phyloP scores from a whole-genome alignment of 2,329 filamentous ascomycete species.

The Samsoniella hepiali region DNA sequence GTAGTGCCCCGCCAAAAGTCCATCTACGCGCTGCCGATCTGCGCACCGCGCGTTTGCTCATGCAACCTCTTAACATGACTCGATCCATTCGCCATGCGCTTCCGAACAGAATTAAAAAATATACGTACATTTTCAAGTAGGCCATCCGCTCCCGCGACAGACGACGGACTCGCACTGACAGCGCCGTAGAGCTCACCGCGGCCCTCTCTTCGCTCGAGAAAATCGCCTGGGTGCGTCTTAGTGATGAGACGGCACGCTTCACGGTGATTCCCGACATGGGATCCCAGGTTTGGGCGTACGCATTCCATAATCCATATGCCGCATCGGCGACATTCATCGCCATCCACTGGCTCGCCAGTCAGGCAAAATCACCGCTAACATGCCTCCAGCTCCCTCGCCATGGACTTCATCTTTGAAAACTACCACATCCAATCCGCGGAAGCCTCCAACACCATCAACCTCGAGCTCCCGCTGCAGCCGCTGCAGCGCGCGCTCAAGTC shows the following conservation, averaged over 20 bases:
- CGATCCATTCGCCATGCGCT: conserved; percentile 52
- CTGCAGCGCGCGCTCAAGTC: conserved; percentile 91
- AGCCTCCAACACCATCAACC: conserved; percentile 83
- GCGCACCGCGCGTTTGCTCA: neutral
- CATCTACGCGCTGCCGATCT: neutral
- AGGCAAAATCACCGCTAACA: neutral
- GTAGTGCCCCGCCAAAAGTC: conserved; percentile 15
- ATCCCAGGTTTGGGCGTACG: conserved; percentile 93
- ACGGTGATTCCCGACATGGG: conserved; percentile 94
- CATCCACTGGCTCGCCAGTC: neutral
- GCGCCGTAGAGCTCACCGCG: conserved; percentile 51
- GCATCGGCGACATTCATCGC: neutral
- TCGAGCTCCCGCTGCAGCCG: conserved; percentile 85
- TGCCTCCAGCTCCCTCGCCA: conserved; percentile 49
- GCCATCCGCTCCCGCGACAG: rapidly evolving
- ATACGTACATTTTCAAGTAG: conserved; percentile 64
- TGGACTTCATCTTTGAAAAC: conserved; percentile 82
- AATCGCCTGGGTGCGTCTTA: conserved; percentile 85
- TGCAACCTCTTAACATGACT: neutral
- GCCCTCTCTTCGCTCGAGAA: conserved; percentile 69
- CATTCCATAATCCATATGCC: conserved; percentile 26
- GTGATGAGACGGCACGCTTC: conserved; percentile 84
- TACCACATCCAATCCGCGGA: conserved; percentile 86
- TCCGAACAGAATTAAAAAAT: conserved; percentile 64
- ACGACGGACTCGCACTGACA: neutral